These are phyloP conservation scores for Cutaneotrichosporon sp. DNA, from an alignment of 1,284 basidiomycete species.

Conservation along the genomic window DNA sequence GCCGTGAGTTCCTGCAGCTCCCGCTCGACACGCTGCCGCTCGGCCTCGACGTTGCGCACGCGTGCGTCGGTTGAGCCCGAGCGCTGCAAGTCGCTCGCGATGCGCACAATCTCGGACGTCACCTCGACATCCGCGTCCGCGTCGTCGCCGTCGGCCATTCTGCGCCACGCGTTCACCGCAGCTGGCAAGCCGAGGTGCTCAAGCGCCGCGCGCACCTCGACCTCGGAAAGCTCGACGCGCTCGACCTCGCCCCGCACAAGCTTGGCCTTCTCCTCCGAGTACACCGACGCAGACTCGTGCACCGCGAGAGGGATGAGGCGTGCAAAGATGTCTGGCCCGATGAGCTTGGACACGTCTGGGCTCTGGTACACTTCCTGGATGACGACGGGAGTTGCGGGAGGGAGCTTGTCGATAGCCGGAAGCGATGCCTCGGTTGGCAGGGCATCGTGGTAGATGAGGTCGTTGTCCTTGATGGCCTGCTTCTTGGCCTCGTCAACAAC, in stretches of 20 bases:
- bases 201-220: slow-evolving; percentile 73
- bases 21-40: slow-evolving; percentile 63
- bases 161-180: slow-evolving; percentile 71
- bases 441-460: slow-evolving; percentile 97
- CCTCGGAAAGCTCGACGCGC: slow-evolving; percentile 77
- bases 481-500: slow-evolving; percentile 72
- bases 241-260: slow-evolving; percentile 86
- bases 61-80: slow-evolving; percentile 59
- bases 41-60: slow-evolving; percentile 63
- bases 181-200: slow-evolving; percentile 80
- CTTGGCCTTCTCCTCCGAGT: slow-evolving; percentile 99
- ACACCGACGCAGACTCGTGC: slow-evolving; percentile 92
- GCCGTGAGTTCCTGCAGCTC: slow-evolving; percentile 64
- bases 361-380: slow-evolving; percentile 93
- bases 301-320: slow-evolving; percentile 89
- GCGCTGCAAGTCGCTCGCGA: slow-evolving; percentile 71
- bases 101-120: slow-evolving; percentile 69
- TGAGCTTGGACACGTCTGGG: slow-evolving; percentile 89
- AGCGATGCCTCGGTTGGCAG: slow-evolving; percentile 78
- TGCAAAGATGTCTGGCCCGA: slow-evolving; percentile 87
- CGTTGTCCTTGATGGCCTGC: slow-evolving; percentile 85
- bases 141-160: slow-evolving; percentile 66
- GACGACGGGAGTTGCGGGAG: slow-evolving; percentile 74
- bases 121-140: slow-evolving; percentile 59
- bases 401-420: slow-evolving; percentile 73